phyloP scores from a whole-genome alignment of 2,329 filamentous ascomycete genomes.

The Penicillium palitans region DNA sequence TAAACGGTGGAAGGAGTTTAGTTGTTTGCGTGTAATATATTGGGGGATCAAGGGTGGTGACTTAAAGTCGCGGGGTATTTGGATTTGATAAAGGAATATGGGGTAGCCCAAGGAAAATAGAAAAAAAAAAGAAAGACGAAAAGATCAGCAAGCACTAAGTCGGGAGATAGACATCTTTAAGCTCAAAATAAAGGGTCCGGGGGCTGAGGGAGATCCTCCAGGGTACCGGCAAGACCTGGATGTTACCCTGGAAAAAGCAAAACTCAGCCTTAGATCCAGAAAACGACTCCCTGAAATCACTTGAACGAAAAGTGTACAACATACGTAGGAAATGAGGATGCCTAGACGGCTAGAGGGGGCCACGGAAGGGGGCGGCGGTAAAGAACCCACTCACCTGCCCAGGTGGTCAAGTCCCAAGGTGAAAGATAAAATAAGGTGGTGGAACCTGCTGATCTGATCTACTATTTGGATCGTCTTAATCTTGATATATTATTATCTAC shows the following conservation, averaged over 20 bases:
- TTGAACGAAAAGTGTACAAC: not conserved
- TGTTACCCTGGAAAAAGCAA: conserved; percentile 4
- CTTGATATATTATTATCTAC: not conserved
- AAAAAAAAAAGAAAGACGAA: not conserved
- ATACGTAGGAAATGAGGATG: conserved; percentile 6
- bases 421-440: conserved; percentile 18
- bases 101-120: not conserved
- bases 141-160: conserved; percentile 4
- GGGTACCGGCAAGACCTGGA: not conserved
- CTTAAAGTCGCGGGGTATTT: not conserved
- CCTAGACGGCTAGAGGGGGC: conserved; percentile 1
- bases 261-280: not conserved
- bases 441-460: conserved; percentile 21
- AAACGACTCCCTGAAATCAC: not conserved
- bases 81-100: not conserved
- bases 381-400: too few relatives aligned
- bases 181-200: conserved; percentile 12
- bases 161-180: conserved; percentile 20
- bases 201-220: conserved; percentile 16
- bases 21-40: not conserved
- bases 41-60: not conserved
- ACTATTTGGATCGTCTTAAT: conserved; percentile 2
- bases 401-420: too few relatives aligned
- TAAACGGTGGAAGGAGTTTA: not conserved
- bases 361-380: too few relatives aligned